Evolutionary conservation across 768 basidiomycete genomes (phyloP), one percentile per base, ranked within the genome.

Genomic region (Infundibulicybe gibba): DNA sequence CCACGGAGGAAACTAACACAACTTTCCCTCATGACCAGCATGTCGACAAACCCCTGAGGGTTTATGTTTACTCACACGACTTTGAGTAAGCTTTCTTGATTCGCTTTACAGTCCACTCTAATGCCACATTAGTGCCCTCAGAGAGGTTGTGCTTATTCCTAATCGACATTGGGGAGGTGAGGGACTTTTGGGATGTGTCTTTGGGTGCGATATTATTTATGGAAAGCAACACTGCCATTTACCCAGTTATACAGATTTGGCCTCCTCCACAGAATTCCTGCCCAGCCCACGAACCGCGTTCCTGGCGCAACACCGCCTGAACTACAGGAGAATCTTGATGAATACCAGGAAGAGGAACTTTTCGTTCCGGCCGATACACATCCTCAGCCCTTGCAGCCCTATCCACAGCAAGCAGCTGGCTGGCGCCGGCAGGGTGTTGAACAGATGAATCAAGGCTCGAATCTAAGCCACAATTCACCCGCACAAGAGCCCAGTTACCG

Each of bases 101-200:
- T 35, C 13, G 25, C 33, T 39, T 31, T 51, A 43, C 21, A 34
- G 43, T 49, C 47, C 33, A 52, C 34, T 25, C 43, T 45, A 33
- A 50, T 25, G 45, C 32, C 30, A 44, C 45, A 55, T 47, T 55
- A 97, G 94, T 63, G 89, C 92, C 35, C 77, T 95, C 40, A 76
- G 94, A 53, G 94, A 97, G 61, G 93, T 95, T 13, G 90, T 97
- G 30, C 67, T 97, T 16, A 91, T 97, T 43, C 95, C 97, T 9
- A 97, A 97, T 64, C 77, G 94, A 41, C 90, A 95, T 54, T 97
- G 95, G 94, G 95, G 95, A 39, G 95, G 95, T 5, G 94, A 94
- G 61, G 94, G 95, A 0, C 74, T 98, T 20, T 72, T 98, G 11
- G 95, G 95, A 35, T 97, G 94, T 57, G 87, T 97, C 21, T 97